A percentile compares a stretch with the other conserved stretches of the same genome.
These are phyloP conservation scores for Breynia disticha DNA, from an alignment of 441 rosid species.

Conservation along the genomic window DNA sequence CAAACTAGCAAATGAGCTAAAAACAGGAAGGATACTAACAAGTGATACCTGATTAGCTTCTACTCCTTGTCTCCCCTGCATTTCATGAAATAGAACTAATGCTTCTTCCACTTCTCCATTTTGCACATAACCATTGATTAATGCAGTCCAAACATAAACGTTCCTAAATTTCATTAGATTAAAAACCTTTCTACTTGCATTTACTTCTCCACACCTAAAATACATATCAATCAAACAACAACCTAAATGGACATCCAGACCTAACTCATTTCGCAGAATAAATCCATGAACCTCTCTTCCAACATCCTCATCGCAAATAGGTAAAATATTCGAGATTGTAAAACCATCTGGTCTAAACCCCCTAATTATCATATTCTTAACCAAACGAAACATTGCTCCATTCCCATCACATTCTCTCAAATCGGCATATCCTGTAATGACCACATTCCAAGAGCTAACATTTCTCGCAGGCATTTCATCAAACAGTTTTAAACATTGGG, in stretches of 20 bases:
- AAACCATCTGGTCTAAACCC: conserved; percentile 40
- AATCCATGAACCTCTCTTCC: conserved; percentile 53
- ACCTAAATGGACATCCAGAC: conserved; percentile 32
- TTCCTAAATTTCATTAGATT: conserved; percentile 33
- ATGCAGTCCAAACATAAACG: conserved; percentile 54
- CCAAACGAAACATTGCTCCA: conserved; percentile 19
- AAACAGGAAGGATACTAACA: conserved; percentile 51
- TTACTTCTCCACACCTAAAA: conserved; percentile 25
- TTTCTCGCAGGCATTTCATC: conserved; percentile 54
- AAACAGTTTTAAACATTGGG: conserved; percentile 32
- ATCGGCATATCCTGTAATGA: conserved; percentile 30
- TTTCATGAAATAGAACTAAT: conserved; percentile 38
- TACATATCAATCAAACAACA: conserved; percentile 62
- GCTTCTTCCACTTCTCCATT: conserved; percentile 39
- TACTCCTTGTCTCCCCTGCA: conserved; percentile 35
- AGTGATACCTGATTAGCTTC: conserved; percentile 46
- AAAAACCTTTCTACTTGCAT: conserved; percentile 31
- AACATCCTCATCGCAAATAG: conserved; percentile 21
- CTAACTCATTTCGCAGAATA: conserved; percentile 29
- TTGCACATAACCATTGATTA: conserved; percentile 46
- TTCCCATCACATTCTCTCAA: conserved; percentile 12
- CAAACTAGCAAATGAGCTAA: conserved; percentile 35
- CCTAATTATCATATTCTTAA: conserved; percentile 31
- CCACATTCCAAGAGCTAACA: conserved; percentile 41
- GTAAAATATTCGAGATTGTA: conserved; percentile 48